A percentile compares a stretch with the other conserved stretches of the same genome.
Conservation (phyloP, 306 rosid genomes). For the Dicorynia guianensis region DNA sequence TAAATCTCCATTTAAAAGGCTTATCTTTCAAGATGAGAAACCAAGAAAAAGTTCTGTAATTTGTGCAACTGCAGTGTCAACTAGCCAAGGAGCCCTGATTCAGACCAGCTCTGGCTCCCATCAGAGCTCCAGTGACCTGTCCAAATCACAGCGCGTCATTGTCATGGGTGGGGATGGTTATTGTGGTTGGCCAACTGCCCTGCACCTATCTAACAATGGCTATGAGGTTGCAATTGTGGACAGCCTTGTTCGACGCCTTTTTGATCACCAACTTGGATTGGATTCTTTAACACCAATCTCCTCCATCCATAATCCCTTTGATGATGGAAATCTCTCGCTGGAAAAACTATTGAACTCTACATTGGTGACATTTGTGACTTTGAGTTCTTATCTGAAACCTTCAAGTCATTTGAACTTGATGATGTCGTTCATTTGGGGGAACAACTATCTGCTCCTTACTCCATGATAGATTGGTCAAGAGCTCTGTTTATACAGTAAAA, state of each 20-base stretch:
- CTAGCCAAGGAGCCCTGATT: slow-evolving; percentile 57
- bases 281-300: slow-evolving; percentile 89
- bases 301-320: slow-evolving; percentile 79
- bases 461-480: slow-evolving; percentile 95
- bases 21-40: slow-evolving; percentile 54
- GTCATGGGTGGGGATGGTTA: slow-evolving; percentile 98
- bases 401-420: slow-evolving; percentile 86
- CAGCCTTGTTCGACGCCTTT: slow-evolving; percentile 86
- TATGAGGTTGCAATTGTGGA: slow-evolving; percentile 94
- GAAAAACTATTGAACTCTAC: slow-evolving; percentile 78
- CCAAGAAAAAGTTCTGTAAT: slow-evolving; percentile 43
- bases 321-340: slow-evolving; percentile 87
- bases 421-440: slow-evolving; percentile 95
- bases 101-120: slow-evolving; percentile 51
- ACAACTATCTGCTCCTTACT: slow-evolving; percentile 94
- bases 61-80: slow-evolving; percentile 65
- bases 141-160: slow-evolving; percentile 78
- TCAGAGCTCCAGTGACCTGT: slow-evolving; percentile 49
- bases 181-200: slow-evolving; percentile 99
- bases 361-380: slow-evolving; percentile 95
- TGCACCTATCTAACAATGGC: slow-evolving; percentile 91
- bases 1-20: slow-evolving; percentile 54
- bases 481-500: slow-evolving; percentile 92
- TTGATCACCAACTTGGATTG: slow-evolving; percentile 90
- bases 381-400: slow-evolving; percentile 86